Evolutionary conservation across 2,329 filamentous ascomycete species (phyloP).

Genomic region (Didymella pinodella): DNA sequence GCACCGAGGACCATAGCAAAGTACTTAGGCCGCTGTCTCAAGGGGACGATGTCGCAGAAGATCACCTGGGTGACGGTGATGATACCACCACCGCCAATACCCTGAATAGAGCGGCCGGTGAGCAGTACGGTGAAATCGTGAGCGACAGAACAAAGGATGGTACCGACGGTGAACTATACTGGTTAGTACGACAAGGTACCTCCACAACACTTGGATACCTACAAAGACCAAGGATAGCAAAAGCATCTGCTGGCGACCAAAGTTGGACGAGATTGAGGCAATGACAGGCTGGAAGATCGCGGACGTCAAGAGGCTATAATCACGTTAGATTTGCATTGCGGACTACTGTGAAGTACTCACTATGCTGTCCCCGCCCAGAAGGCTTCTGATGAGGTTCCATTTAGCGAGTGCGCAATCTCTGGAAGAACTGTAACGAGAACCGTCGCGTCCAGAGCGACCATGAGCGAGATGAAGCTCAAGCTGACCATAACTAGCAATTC

Average conservation of each 20-base stretch:
- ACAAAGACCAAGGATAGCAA: constrained; percentile 50
- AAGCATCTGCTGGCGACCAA: constrained; percentile 58
- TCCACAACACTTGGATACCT: background rate
- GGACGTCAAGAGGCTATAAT: constrained; percentile 63
- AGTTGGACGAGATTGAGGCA: constrained; percentile 55
- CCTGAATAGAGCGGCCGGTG: constrained; percentile 49
- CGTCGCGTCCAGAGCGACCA: constrained; percentile 44
- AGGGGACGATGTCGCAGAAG: constrained; percentile 56
- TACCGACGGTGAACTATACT: constrained; percentile 54
- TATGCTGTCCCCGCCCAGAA: constrained; percentile 78
- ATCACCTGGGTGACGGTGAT: constrained; percentile 54
- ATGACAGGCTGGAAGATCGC: constrained; percentile 65
- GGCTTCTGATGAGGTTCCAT: constrained; percentile 55
- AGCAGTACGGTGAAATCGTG: constrained; percentile 47
- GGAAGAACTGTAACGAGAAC: constrained; percentile 41
- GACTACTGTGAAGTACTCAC: background rate
- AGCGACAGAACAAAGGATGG: constrained; percentile 53
- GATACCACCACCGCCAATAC: constrained; percentile 52
- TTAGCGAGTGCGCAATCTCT: constrained; percentile 34
- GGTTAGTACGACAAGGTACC: background rate
- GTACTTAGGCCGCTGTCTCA: constrained; percentile 53
- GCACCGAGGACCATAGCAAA: constrained; percentile 49
- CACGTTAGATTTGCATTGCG: background rate
- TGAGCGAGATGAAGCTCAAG: constrained; percentile 38
- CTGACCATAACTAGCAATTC: constrained; percentile 42